Base-by-base conservation (phyloP, 2,329 filamentous ascomycete genomes). In the Epichloe sylvatica region DNA sequence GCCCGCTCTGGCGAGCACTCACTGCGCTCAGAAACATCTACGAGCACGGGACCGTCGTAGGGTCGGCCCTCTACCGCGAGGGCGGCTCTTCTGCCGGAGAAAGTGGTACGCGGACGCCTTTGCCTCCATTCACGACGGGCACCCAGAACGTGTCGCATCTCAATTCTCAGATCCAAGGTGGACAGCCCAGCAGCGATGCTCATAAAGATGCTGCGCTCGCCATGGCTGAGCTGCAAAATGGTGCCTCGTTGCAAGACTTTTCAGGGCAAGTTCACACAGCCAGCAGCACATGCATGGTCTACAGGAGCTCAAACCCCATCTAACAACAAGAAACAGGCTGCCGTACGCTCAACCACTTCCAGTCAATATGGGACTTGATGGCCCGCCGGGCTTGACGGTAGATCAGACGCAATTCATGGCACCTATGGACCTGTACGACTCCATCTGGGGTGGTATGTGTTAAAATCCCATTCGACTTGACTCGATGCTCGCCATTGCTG, bases 361-460 rank as follows among this genome's bases (percentile, higher is more conserved):
- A 17, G 53, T 58, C 15, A 61, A 53, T 30, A 60, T 65, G 41
- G 62, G 59, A 45, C 60, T 78, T 35, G 63, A 74, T 6, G 72
- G 72, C 43, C 63, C 79, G 46, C 62, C 66, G 45, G 62, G 68
- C 36, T 64, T 78, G 70, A 78, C 68, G 42, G 66, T 77, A 11
- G 79, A 81, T 52, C 75, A 76, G 15, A 69, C 73, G 3, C 68
- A 77, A 35, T 76, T 78, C 55, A 78, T 83, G 70, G 80, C 79
- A 37, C 80, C 80, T 1, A 79, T 83, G 77, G 80, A 83, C 52
- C 65, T 83, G 1, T 83, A 81, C 59, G 78, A 83, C 57, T 81
- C 78, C 4, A 83, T 83, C 43, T 83, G 81, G 67, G 81, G 78
- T 72, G 79, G 78, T 81, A 64, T 62, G 76, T 69, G 19, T 13